A percentile compares a stretch with the other conserved stretches of the same genome.
These are phyloP conservation scores for Yamadazyma paraphyllophila DNA, from an alignment of 805 yeast species.

Conservation along the genomic window DNA sequence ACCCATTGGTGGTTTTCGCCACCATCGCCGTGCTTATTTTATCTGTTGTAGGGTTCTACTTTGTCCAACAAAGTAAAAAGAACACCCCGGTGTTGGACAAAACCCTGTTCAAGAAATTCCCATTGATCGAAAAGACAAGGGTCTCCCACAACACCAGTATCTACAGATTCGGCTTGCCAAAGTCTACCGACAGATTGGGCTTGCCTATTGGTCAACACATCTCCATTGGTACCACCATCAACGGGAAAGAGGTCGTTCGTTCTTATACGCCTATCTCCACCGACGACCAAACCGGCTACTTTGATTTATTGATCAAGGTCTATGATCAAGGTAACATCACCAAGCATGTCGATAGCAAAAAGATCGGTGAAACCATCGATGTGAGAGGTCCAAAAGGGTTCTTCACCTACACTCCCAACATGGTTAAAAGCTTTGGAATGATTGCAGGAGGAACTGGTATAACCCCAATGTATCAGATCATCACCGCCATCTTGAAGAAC, in stretches of 20 bases:
- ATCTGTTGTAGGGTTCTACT: slow-evolving; percentile 33
- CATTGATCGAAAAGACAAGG: slow-evolving; percentile 71
- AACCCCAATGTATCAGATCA: slow-evolving; percentile 92
- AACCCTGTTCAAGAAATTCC: slow-evolving; percentile 72
- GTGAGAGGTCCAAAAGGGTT: slow-evolving; percentile 92
- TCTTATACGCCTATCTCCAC: slow-evolving; percentile 89
- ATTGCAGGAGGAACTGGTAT: slow-evolving; percentile 97
- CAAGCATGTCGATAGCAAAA: slow-evolving; percentile 63
- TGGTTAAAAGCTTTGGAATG: slow-evolving; percentile 75
- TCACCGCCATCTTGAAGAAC: slow-evolving; percentile 73
- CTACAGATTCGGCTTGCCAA: slow-evolving; percentile 81
- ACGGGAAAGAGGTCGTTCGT: slow-evolving; percentile 77
- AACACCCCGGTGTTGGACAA: slow-evolving; percentile 57
- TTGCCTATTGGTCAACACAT: slow-evolving; percentile 95
- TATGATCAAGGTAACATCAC: slow-evolving; percentile 87
- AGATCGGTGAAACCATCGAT: slow-evolving; percentile 74
- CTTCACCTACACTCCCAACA: slow-evolving; percentile 78
- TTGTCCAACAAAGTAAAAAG: slow-evolving; percentile 32
- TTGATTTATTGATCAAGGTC: slow-evolving; percentile 82
- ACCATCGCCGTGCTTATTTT: slow-evolving; percentile 39
- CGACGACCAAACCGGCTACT: slow-evolving; percentile 75
- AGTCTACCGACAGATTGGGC: slow-evolving; percentile 70
- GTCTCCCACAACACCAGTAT: slow-evolving; percentile 79
- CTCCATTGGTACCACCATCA: slow-evolving; percentile 69
- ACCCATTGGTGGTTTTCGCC: slow-evolving; percentile 39